Percentiles rank a stretch among this genome's conserved stretches.
Conservation (phyloP, 805 yeast genomes). For the Candida pini region DNA sequence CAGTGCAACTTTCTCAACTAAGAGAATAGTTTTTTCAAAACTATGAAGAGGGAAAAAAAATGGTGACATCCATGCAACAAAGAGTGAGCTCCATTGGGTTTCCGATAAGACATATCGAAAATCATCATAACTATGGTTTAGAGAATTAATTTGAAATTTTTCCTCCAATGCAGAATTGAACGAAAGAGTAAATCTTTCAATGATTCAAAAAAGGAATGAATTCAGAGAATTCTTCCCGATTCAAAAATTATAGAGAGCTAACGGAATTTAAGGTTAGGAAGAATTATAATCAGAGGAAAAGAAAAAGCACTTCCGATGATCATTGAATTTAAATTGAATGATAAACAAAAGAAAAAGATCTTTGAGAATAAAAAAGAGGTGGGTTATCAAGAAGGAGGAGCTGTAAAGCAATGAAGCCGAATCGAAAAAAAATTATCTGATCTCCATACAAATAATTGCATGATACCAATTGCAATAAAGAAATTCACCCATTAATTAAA, state of each 20-base stretch:
- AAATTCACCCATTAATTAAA: not conserved
- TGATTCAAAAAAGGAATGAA: constrained; percentile 9
- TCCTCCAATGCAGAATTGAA: constrained; percentile 59
- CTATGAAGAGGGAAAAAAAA: constrained; percentile 16
- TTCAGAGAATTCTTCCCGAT: not conserved
- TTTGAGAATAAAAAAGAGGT: no score
- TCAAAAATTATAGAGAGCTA: not conserved
- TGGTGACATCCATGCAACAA: constrained; percentile 50
- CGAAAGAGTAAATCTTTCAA: constrained; percentile 7
- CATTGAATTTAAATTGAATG: not conserved
- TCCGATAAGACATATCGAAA: constrained; percentile 29
- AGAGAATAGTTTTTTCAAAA: constrained; percentile 26
- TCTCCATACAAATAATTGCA: not conserved
- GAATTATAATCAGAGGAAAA: not conserved
- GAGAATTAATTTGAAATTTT: constrained; percentile 31
- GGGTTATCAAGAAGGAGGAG: no score
- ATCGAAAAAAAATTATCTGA: not conserved
- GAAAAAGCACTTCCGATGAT: not conserved
- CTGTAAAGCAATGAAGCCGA: no score
- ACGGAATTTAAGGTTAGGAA: no score
- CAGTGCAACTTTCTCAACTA: constrained; percentile 41
- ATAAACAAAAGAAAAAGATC: no score
- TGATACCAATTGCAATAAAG: not conserved
- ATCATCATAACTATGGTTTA: constrained; percentile 76
- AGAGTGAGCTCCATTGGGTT: constrained; percentile 91